Conservation (phyloP, 768 basidiomycete species). For the Neoboletus brunneissimus region DNA sequence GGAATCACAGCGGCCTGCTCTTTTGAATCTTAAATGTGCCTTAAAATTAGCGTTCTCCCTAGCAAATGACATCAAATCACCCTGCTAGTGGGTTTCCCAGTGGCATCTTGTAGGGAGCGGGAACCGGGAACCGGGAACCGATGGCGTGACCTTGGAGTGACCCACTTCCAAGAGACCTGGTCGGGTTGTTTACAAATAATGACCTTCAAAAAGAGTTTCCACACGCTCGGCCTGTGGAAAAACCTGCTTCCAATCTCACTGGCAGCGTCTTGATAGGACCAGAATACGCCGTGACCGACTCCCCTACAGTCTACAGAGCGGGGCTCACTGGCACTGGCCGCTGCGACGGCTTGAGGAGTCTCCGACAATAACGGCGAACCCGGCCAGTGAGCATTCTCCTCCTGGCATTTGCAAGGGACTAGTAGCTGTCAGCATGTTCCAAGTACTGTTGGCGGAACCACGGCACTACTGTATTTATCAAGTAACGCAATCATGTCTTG, state of each 20-base stretch:
- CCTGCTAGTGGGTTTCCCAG: not conserved
- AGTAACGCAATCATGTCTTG: not conserved
- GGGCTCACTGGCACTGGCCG: no score
- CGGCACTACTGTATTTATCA: not conserved
- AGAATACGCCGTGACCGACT: no score
- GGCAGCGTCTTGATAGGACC: no score
- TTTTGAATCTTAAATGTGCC: not conserved
- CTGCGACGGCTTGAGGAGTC: not conserved
- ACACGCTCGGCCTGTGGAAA: no score
- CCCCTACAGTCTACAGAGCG: no score
- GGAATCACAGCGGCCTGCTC: not conserved
- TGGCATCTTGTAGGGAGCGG: not conserved
- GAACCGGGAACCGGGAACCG: not conserved
- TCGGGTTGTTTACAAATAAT: not conserved
- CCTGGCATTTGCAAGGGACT: not conserved
- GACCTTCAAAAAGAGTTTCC: no score
- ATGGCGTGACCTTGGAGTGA: not conserved
- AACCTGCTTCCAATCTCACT: no score
- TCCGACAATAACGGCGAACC: not conserved
- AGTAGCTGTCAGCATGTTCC: not conserved
- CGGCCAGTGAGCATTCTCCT: not conserved
- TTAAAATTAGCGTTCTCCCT: not conserved
- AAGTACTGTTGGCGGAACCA: not conserved
- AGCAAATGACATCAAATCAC: not conserved
- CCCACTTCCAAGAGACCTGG: not conserved